Base-by-base conservation (phyloP, 2,329 filamentous ascomycete genomes). In the Ophiostoma triangulosporum region DNA sequence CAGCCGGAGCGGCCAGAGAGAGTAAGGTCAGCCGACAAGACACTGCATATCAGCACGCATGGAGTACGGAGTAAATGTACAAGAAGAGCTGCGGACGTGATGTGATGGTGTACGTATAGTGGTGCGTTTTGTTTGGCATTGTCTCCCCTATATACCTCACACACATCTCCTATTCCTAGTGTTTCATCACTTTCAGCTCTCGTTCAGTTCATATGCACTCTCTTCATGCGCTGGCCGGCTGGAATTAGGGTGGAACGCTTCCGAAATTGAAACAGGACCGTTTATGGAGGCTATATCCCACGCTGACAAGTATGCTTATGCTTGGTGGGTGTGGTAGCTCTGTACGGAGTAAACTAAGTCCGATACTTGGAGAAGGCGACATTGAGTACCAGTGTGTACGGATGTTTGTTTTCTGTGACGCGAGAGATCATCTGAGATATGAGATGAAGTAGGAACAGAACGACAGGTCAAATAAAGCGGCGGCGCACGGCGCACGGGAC, bases 201-300 rank as follows among this genome's bases (percentile, higher is more conserved):
- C 38, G 27, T 29, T 48, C 46, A n/a, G 32, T 38, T 56, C 15
- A 17, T 46, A 52, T 5, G 63, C 64, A 65, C 61, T 66, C 65
- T 65, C 64, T 63, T 63, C 64, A 46, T 46, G 24, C 43, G 43
- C 24, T 58, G 57, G 64, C 62, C 61, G 66, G 66, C 61, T 62
- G 62, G 65, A 58, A 60, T 60, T 66, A 66, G 64, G 61, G 64
- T 65, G 64, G 63, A 65, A 66, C 65, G 63, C 62, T 67, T 65
- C 65, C 66, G 67, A 68, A 60, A 69, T 67, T 69, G 64, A 64
- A 62, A 62, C 62, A 64, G 63, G 62, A 64, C 60, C 57, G 58
- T 56, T 59, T 58, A 50, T 29, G 43, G 40, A 50, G 50, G 52
- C 53, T 54, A 54, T 56, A 54, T 56, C 59, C 58, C 43, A 46